A percentile compares a stretch with the other conserved stretches of the same genome.
These are phyloP conservation scores for Phialemoniopsis sp. DNA, from an alignment of 2,329 filamentous ascomycete species.

Conservation along the genomic window DNA sequence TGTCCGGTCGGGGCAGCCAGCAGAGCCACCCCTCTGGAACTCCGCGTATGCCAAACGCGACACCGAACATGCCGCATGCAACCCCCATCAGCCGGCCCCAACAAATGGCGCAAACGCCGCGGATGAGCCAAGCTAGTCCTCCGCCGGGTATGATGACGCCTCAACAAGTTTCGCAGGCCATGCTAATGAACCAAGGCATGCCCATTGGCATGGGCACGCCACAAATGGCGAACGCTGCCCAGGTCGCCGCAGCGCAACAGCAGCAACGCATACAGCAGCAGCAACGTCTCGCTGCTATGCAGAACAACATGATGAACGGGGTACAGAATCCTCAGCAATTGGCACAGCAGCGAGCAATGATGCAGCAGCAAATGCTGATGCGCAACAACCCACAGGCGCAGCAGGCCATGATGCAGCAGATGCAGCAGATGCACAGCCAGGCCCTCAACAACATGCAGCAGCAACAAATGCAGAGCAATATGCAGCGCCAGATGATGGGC, in stretches of 20 bases:
- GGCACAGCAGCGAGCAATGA: slow-evolving; percentile 22
- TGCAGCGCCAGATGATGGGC: slow-evolving; percentile 25
- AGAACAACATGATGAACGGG: slow-evolving; percentile 35
- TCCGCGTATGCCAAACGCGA: slow-evolving; percentile 56
- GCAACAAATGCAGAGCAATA: slow-evolving; percentile 24
- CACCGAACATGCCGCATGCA: slow-evolving; percentile 55
- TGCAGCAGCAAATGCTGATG: slow-evolving; percentile 24
- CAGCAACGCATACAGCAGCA: slow-evolving; percentile 40
- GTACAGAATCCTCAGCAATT: slow-evolving; percentile 24
- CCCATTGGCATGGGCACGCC: slow-evolving; percentile 32
- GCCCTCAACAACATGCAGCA: slow-evolving; percentile 35
- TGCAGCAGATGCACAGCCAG: slow-evolving; percentile 32
- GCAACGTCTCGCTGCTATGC: slow-evolving; percentile 17
- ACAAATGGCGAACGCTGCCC: slow-evolving; percentile 28
- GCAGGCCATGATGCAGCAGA: slow-evolving; percentile 28
- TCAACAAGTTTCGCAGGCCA: slow-evolving; percentile 45
- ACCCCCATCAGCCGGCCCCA: slow-evolving; percentile 52
- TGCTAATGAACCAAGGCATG: slow-evolving; percentile 47
- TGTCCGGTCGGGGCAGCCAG: slow-evolving; percentile 62
- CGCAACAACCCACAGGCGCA: slow-evolving; percentile 26
- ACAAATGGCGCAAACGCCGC: slow-evolving; percentile 49
- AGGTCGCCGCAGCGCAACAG: slow-evolving; percentile 43
- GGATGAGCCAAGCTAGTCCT: slow-evolving; percentile 58
- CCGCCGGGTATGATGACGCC: slow-evolving; percentile 50
- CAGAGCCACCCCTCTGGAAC: slow-evolving; percentile 63